These are phyloP conservation scores for Candida incommunis DNA, from an alignment of 805 yeast species.

Conservation along the genomic window DNA sequence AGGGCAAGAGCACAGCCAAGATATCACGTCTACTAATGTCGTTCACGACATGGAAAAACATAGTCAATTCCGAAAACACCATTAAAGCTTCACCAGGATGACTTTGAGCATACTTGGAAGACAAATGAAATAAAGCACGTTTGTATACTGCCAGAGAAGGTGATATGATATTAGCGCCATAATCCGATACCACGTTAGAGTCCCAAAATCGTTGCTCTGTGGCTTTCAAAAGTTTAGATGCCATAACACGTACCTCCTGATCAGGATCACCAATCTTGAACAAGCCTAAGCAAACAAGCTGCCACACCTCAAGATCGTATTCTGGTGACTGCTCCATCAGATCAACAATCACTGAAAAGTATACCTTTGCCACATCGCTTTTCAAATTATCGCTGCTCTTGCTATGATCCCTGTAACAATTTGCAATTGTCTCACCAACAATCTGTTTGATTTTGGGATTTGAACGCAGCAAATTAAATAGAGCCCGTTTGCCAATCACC, in stretches of 20 bases:
- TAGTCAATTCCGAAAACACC: conserved; percentile 59
- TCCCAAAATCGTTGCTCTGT: conserved; percentile 49
- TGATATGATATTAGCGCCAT: conserved; percentile 58
- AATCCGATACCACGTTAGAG: conserved; percentile 39
- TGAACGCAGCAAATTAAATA: conserved; percentile 47
- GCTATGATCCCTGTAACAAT: conserved; percentile 44
- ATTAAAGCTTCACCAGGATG: conserved; percentile 46
- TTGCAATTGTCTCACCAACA: conserved; percentile 46
- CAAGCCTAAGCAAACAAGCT: conserved; percentile 58
- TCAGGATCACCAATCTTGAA: conserved; percentile 69
- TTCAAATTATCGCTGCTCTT: conserved; percentile 28
- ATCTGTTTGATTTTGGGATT: conserved; percentile 42
- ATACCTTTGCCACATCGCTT: conserved; percentile 39
- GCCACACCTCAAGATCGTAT: conserved; percentile 39
- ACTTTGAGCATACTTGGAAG: conserved; percentile 50
- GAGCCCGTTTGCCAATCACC: conserved; percentile 54
- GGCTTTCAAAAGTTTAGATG: conserved; percentile 53
- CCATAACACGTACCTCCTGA: conserved; percentile 51
- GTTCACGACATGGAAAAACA: conserved; percentile 48
- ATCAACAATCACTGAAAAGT: conserved; percentile 58
- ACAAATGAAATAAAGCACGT: conserved; percentile 67
- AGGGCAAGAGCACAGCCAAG: conserved; percentile 69
- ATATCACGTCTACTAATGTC: conserved; percentile 59
- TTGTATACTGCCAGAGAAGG: conserved; percentile 74
- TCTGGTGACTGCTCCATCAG: conserved; percentile 38